Base-by-base conservation (phyloP, 345 rosid genomes). In the Cochlearia excelsa region DNA sequence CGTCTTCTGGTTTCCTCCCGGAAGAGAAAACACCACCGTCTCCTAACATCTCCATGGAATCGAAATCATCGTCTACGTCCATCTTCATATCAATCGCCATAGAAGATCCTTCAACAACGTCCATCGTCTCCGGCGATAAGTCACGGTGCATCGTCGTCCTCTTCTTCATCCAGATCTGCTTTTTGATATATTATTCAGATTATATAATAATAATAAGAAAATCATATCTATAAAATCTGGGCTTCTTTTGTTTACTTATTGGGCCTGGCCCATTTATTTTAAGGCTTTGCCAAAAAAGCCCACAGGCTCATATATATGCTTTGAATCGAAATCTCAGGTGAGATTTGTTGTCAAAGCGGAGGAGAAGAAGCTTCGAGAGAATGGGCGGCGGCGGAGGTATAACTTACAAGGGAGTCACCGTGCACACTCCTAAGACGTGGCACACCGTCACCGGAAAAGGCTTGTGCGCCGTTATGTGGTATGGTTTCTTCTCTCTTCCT, bases 381-480 rank as follows among this genome's bases (percentile, higher is more conserved):
- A 90, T 75, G 61, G 95, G 86, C 10, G 92, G 85, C 52, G 97
- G 84, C 53, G 84, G 76, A 16, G 62, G 85, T 54, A 65, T 77
- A 8, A 80, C 80, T 3, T 84, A 78, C 87, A 87, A 87, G 68
- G 95, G 95, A 29, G 31, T 90, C 54, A 77, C 90, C 6, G 26
- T 90, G 26, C 95, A 87, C 34, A 77, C 77, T 16, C 93, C 95
- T 0, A 90, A 87, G 84, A 75, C 91, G 61, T 90, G 96, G 94
- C 96, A 90, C 70, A 53, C 63, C 47, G 82, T 84, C 65, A 85
- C 96, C 55, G 96, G 97, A 42, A 90, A 90, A 64, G 97, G 91
- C 61, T 66, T 90, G 69, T 85, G 95, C 67, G 97, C 93, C 48
- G 75, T 86, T 68, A 90, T 84, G 95, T 90, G 97, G 95, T 86